Conservation (phyloP, 1,284 basidiomycete genomes). For the Irpex sp. region DNA sequence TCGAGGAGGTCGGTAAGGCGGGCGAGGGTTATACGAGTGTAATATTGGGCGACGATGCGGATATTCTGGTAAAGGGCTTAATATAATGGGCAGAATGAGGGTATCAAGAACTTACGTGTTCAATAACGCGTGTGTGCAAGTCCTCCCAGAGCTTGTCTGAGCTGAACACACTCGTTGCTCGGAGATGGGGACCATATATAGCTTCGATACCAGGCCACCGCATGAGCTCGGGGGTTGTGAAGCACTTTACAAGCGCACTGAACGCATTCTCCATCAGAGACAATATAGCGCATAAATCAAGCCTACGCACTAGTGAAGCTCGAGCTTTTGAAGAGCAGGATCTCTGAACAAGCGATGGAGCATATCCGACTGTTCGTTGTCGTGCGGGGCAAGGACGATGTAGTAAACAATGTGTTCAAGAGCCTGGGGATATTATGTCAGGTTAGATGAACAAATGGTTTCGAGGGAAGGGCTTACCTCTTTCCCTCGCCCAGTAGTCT, state of each 20-base stretch:
- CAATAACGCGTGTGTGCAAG: constrained; percentile 92
- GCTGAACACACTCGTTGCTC: constrained; percentile 80
- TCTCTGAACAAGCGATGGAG: constrained; percentile 84
- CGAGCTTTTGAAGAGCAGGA: constrained; percentile 75
- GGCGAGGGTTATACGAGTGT: constrained; percentile 86
- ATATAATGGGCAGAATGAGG: neutral
- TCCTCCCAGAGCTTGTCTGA: constrained; percentile 89
- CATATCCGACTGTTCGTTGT: constrained; percentile 98
- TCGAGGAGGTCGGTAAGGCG: constrained; percentile 89
- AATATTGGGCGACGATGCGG: constrained; percentile 92
- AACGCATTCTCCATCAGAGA: constrained; percentile 5
- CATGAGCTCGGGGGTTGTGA: constrained; percentile 95
- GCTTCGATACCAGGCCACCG: constrained; percentile 96
- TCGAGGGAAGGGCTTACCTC: constrained; percentile 46
- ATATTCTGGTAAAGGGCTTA: constrained; percentile 69
- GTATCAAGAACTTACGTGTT: constrained; percentile 70
- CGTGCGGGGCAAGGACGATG: constrained; percentile 88
- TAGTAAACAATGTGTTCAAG: constrained; percentile 95
- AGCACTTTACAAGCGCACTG: constrained; percentile 95
- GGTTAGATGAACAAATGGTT: neutral
- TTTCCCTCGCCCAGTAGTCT: constrained; percentile 68
- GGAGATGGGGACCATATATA: constrained; percentile 85
- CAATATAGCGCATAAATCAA: neutral
- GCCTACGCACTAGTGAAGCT: constrained; percentile 78
- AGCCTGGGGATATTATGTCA: constrained; percentile 45